phyloP scores from a whole-genome alignment of 1,284 basidiomycete genomes.

The Melanopsichium pennsylvanicum region DNA sequence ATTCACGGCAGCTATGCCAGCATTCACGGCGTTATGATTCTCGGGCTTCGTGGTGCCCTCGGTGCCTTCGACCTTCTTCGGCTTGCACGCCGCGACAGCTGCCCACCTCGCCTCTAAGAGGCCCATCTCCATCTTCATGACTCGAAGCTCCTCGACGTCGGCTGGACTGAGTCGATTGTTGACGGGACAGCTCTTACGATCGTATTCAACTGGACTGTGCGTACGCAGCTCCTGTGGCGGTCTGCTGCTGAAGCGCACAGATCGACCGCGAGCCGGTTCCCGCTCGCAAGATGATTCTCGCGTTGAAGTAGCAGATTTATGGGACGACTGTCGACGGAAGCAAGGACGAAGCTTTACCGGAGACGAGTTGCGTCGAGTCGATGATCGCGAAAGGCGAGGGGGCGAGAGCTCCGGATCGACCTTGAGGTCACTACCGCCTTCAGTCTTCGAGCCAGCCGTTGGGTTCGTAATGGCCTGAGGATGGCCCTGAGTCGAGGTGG shows the following conservation, averaged over 20 bases:
- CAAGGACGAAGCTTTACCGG: constrained; percentile 59
- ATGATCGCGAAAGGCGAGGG: constrained; percentile 25
- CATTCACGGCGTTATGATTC: constrained; percentile 47
- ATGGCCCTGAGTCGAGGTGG: neutral
- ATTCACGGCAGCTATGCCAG: constrained; percentile 36
- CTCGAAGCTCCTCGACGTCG: constrained; percentile 62
- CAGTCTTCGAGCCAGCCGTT: neutral
- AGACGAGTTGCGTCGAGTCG: constrained; percentile 47
- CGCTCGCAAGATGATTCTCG: constrained; percentile 56
- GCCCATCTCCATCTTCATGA: constrained; percentile 62
- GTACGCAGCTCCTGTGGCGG: constrained; percentile 61
- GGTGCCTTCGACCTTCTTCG: constrained; percentile 33
- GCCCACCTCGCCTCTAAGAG: constrained; percentile 62
- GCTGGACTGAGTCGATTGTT: constrained; percentile 58
- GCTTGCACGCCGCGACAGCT: constrained; percentile 54
- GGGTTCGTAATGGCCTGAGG: neutral
- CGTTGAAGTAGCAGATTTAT: constrained; percentile 33
- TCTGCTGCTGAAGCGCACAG: constrained; percentile 58
- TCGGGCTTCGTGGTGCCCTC: constrained; percentile 42
- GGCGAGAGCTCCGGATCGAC: constrained; percentile 5
- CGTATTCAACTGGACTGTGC: constrained; percentile 64
- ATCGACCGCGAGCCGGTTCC: constrained; percentile 37
- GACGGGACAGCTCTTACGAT: constrained; percentile 61
- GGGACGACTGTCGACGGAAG: constrained; percentile 50
- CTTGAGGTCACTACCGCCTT: no score